Evolutionary conservation across 2,329 filamentous ascomycete species (phyloP).

Genomic region (Alternaria ethzedia): DNA sequence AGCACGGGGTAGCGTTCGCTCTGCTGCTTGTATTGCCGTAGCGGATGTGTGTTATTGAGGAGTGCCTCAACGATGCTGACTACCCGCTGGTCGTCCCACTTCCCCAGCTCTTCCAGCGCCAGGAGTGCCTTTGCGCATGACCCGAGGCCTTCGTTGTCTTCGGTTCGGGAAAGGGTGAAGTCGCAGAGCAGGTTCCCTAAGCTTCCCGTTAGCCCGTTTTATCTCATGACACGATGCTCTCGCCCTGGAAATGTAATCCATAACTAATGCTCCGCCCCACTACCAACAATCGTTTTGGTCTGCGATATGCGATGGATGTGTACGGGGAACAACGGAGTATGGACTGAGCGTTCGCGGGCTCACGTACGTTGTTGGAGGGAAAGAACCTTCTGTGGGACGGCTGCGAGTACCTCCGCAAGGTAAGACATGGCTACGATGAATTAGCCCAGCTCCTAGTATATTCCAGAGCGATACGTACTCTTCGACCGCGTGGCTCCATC

Average conservation of each 20-base stretch:
- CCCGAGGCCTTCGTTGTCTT: slow-evolving; percentile 60
- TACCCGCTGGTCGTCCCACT: slow-evolving; percentile 65
- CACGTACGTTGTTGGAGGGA: slow-evolving; percentile 63
- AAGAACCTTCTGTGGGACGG: slow-evolving; percentile 61
- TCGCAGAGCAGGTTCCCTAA: slow-evolving; percentile 64
- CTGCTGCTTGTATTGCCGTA: slow-evolving; percentile 68
- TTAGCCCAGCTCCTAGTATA: slow-evolving; percentile 15
- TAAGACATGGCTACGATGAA: slow-evolving; percentile 53
- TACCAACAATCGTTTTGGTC: background rate
- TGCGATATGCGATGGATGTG: background rate
- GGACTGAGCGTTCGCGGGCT: background rate
- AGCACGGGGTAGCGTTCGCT: slow-evolving; percentile 66
- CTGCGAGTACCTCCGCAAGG: slow-evolving; percentile 58
- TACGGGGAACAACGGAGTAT: background rate
- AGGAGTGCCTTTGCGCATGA: slow-evolving; percentile 65
- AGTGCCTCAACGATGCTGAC: slow-evolving; percentile 60
- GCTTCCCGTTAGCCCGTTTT: background rate
- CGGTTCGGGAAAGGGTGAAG: slow-evolving; percentile 69
- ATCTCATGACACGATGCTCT: background rate
- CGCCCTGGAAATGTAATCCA: background rate
- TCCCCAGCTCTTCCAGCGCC: slow-evolving; percentile 64
- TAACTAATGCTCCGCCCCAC: background rate
- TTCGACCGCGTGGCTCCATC: slow-evolving; percentile 66
- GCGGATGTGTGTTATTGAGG: slow-evolving; percentile 62
- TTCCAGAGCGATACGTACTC: slow-evolving; percentile 46